A percentile compares a stretch with the other conserved stretches of the same genome.
Evolutionary conservation across 2,329 filamentous ascomycete genomes (phyloP).

Genomic region (Aspergillus neoniger): DNA sequence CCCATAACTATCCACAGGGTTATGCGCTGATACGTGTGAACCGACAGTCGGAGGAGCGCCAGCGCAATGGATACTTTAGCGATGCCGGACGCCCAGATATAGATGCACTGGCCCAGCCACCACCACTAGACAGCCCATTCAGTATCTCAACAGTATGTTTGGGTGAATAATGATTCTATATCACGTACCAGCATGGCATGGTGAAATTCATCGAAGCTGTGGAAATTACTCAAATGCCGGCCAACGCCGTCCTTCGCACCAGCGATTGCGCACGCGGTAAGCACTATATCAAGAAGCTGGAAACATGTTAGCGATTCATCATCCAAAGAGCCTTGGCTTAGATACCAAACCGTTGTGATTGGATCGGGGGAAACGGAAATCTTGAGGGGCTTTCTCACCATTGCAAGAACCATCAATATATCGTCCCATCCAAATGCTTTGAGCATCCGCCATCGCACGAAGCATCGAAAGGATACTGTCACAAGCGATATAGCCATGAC

Average conservation of each 20-base stretch:
- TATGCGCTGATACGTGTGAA: slow-evolving; percentile 44
- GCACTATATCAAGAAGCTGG: slow-evolving; percentile 29
- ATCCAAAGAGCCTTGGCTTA: not conserved
- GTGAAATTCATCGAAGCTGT: not conserved
- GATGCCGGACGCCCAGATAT: slow-evolving; percentile 46
- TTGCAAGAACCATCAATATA: slow-evolving; percentile 33
- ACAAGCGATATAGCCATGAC: slow-evolving; percentile 30
- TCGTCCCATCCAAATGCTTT: slow-evolving; percentile 40
- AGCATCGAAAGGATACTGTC: slow-evolving; percentile 32
- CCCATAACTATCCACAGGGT: slow-evolving; percentile 48
- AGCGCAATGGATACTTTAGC: slow-evolving; percentile 53
- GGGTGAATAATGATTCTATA: not conserved
- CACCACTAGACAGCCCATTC: slow-evolving; percentile 31
- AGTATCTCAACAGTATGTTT: not conserved
- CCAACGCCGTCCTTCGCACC: slow-evolving; percentile 33
- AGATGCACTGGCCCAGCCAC: slow-evolving; percentile 55
- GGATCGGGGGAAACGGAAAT: no score
- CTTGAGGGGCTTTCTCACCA: slow-evolving; percentile 18
- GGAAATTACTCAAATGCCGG: slow-evolving; percentile 16
- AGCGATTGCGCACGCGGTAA: slow-evolving; percentile 31
- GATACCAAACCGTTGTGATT: no score
- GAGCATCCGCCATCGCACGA: slow-evolving; percentile 32
- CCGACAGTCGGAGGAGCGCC: slow-evolving; percentile 52
- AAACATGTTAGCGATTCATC: not conserved
- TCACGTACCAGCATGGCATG: slow-evolving; percentile 10